Evolutionary conservation across 1,139 yeast species (phyloP).

Genomic region (Schwanniomyces etchellsii): DNA sequence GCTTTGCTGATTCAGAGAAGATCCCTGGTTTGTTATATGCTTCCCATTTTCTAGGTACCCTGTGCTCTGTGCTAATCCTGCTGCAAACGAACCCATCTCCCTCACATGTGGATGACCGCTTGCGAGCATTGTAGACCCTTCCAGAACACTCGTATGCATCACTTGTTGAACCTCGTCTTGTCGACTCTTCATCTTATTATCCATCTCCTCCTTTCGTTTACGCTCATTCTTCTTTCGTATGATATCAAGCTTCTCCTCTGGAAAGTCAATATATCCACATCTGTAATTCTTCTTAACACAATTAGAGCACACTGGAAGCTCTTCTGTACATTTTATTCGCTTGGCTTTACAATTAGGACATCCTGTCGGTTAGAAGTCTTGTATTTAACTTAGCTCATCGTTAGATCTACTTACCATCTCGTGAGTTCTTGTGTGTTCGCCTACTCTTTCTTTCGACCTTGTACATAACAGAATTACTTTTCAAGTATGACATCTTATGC

Average conservation of each 20-base stretch:
- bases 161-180: too few relatives aligned
- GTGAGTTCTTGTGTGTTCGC: slow-evolving; percentile 40
- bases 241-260: slow-evolving; percentile 29
- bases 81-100: too few relatives aligned
- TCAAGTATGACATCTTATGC: too few relatives aligned
- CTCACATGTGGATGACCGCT: too few relatives aligned
- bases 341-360: slow-evolving; percentile 43
- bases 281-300: slow-evolving; percentile 33
- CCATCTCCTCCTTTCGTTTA: too few relatives aligned
- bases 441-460: slow-evolving; percentile 30
- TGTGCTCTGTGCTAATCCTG: too few relatives aligned
- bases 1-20: too few relatives aligned
- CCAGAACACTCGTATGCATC: too few relatives aligned
- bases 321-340: slow-evolving; percentile 41
- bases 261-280: slow-evolving; percentile 41
- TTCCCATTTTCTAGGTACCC: too few relatives aligned
- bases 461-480: background rate
- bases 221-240: slow-evolving; percentile 29
- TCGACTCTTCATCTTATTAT: too few relatives aligned
- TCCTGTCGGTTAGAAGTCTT: slow-evolving; percentile 10
- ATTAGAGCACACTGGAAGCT: slow-evolving; percentile 36
- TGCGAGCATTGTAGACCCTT: too few relatives aligned
- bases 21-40: too few relatives aligned
- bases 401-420: slow-evolving; percentile 25
- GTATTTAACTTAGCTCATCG: background rate